phyloP scores from a whole-genome alignment of 2,329 filamentous ascomycete genomes.

The Diaporthe humulicola region DNA sequence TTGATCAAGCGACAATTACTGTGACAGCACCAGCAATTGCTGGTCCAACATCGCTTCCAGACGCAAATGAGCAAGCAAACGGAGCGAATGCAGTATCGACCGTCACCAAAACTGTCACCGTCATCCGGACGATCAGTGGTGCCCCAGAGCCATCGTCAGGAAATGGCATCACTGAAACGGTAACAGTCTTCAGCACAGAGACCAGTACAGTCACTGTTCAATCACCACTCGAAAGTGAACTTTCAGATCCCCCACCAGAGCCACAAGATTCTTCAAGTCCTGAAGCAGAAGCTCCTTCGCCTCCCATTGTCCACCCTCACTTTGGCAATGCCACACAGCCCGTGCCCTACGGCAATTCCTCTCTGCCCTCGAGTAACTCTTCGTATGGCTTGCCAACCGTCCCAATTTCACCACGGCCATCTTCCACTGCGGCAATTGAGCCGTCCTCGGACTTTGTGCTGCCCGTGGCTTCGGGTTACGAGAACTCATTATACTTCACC shows the following conservation, averaged over 20 bases:
- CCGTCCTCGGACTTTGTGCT: conserved; percentile 7
- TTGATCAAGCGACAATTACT: conserved; percentile 28
- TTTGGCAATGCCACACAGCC: conserved; percentile 18
- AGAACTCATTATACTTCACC: conserved; percentile 66
- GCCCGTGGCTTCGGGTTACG: conserved; percentile 39
- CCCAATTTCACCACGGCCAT: neutral
- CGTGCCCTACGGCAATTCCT: conserved; percentile 2
- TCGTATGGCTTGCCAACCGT: neutral
- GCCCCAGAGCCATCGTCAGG: conserved; percentile 3
- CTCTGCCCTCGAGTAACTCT: neutral
- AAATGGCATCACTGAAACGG: conserved; percentile 3
- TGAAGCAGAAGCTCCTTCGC: neutral
- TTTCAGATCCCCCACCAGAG: neutral
- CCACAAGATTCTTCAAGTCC: neutral
- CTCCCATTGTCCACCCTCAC: neutral
- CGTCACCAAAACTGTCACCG: conserved; percentile 16
- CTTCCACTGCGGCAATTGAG: conserved; percentile 31
- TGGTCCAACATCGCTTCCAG: conserved; percentile 5
- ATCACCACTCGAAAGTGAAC: neutral
- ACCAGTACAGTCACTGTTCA: neutral
- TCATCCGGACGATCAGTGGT: conserved; percentile 1
- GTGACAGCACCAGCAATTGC: conserved; percentile 1
- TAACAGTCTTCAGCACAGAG: conserved; percentile 31
- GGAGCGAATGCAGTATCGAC: conserved; percentile 2
- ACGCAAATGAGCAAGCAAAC: neutral